Base-by-base conservation (phyloP, 768 basidiomycete species). In the Hortiboletus campestris region DNA sequence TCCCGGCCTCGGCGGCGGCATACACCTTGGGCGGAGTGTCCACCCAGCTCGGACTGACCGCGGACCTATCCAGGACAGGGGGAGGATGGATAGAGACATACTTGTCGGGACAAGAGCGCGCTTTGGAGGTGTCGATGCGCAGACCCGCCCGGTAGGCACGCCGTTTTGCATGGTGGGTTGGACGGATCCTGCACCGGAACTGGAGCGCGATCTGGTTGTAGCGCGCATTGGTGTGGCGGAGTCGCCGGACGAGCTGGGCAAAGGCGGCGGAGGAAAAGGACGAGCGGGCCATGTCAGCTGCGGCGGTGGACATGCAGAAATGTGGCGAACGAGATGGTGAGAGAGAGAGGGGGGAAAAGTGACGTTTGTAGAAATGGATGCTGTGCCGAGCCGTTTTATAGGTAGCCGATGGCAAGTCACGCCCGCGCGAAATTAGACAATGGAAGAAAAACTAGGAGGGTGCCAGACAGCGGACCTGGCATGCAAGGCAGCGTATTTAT, bases 151-250 rank as follows among this genome's bases (percentile, higher is more conserved):
- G 56, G 17, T 54, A 60, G 10, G 84, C 84, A 35, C 73, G 78
- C 5, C 66, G 74, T 42, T 76, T 77, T 1, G 84, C 83, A 64
- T 79, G 80, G 57, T 74, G 59, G 0, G 80, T 79, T 14, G 72
- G 76, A 6, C 54, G 66, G 14, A 72, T 61, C 16, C 71, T 62
- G 34, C 65, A 57, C 50, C 81, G 80, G 31, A 74, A 63, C 43
- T 68, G 63, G 45, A 56, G 64, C 0, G 82, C 81, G 53, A 80
- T 64, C 38, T 63, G 62, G 46, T 64, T 51, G 66, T 79, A 77
- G 53, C 72, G 76, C 2, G 60, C 64, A 67, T 82, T 83, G 34
- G 83, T 75, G 39, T 65, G 63, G 29, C 74, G 76, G 36, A 83
- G 73, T 44, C 75, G 77, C 41, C 61, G 50, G 46, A 75, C 63